Base-by-base conservation (phyloP, 768 basidiomycete genomes). In the Melanogaster broomeanus region DNA sequence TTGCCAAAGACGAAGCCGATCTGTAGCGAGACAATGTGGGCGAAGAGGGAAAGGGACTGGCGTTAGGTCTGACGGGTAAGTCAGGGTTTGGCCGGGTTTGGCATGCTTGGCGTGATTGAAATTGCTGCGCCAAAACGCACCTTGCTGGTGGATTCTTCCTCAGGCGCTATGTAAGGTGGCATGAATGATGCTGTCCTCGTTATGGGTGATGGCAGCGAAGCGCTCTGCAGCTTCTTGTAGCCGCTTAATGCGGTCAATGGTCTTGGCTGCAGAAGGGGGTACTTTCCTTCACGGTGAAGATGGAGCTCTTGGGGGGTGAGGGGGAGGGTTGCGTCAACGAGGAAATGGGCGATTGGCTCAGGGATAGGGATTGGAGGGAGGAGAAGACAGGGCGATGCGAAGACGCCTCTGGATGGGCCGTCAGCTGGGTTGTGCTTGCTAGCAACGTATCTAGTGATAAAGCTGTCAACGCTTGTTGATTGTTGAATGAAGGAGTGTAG, bases 401-500 rank as follows among this genome's bases (percentile, higher is more conserved):
- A 13, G n/a, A 35, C 6, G 15, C 34, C 3, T 15, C n/a, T 15
- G 6, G 34, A 35, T 2, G 34, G 34, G 15, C n/a, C 7, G 11
- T 35, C 34, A 35, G 34, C 34, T 16, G 34, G n/a, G 34, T 35
- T 35, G 34, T 35, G 1, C 2, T 35, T 15, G 11, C 34, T 35
- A 6, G 13, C 1, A 2, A n/a, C 11, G 7, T 35, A 35, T 28
- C 6, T 28, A 3, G 6, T 28, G 28, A 28, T 28, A 11, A 28
- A 2, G 2, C 28, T 9, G 8, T 3, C 6, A 11, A 28, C 3
- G 8, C 3, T 28, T 28, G 28, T 2, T 28, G 28, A 3, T 9
- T 28, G 28, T 6, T 41, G 45, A 30, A 45, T 30, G 48, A 51
- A 6, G 6, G 28, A 13, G 12, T 70, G 63, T 11, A 69, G 57